These are phyloP conservation scores for Mycena chlorophos DNA, from an alignment of 768 basidiomycete genomes.

Conservation along the genomic window DNA sequence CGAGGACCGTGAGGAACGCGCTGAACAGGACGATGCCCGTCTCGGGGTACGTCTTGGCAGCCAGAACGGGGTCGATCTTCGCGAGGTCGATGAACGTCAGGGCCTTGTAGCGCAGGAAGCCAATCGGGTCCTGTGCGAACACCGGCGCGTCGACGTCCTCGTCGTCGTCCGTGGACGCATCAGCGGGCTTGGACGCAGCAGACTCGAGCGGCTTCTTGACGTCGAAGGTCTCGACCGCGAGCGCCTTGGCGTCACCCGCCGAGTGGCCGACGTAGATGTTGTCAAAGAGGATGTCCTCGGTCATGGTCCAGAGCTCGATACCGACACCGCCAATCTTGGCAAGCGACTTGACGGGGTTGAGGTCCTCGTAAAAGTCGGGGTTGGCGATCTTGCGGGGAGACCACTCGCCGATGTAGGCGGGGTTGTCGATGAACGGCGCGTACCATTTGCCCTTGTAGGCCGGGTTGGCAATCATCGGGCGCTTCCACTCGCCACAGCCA, in stretches of 20 bases:
- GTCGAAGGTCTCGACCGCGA: conserved; percentile 88
- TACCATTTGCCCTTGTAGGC: conserved; percentile 98
- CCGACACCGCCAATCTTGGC: conserved; percentile 92
- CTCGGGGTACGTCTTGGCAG: conserved; percentile 88
- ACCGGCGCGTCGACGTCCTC: conserved; percentile 38
- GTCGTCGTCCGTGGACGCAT: conserved; percentile 49
- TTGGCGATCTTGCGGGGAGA: conserved; percentile 87
- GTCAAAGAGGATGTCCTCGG: conserved; percentile 89
- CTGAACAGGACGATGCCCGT: conserved; percentile 77
- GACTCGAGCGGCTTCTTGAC: conserved; percentile 86
- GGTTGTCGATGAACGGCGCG: conserved; percentile 93
- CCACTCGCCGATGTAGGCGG: conserved; percentile 96
- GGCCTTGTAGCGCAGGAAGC: conserved; percentile 76
- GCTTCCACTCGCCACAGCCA: conserved; percentile 95
- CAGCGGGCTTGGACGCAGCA: conserved; percentile 55
- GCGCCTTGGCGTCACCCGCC: conserved; percentile 73
- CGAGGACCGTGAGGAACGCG: conserved; percentile 76
- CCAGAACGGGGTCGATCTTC: conserved; percentile 71
- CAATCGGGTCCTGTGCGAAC: conserved; percentile 75
- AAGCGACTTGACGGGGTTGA: conserved; percentile 76
- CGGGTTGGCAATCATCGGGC: conserved; percentile 88
- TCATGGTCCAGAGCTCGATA: conserved; percentile 99
- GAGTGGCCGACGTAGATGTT: conserved; percentile 96
- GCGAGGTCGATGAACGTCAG: conserved; percentile 79
- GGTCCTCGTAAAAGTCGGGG: conserved; percentile 89